Evolutionary conservation across 1,284 basidiomycete genomes (phyloP).

Genomic region (Naganishia cerealis): DNA sequence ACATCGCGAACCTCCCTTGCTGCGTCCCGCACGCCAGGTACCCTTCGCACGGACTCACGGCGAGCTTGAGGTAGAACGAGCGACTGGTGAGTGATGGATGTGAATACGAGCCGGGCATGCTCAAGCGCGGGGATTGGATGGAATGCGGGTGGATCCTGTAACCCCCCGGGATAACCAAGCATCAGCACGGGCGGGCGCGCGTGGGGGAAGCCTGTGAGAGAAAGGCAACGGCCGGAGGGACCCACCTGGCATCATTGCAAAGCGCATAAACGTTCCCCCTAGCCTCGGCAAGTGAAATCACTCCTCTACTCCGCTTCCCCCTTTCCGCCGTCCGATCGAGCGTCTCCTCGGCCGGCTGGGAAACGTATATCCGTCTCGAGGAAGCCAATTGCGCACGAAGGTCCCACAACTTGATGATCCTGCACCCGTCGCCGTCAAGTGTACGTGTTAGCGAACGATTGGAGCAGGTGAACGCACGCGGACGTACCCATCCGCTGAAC

Average conservation of each 20-base stretch:
- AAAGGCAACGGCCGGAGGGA: neutral
- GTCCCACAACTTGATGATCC: constrained; percentile 55
- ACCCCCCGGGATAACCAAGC: too few species aligned
- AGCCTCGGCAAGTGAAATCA: constrained; percentile 31
- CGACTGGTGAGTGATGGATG: constrained; percentile 45
- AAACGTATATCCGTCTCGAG: constrained; percentile 12
- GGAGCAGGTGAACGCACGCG: too few species aligned
- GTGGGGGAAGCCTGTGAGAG: too few species aligned
- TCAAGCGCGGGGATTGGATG: constrained; percentile 1
- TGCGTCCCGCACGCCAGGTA: constrained; percentile 48
- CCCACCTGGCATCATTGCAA: constrained; percentile 28
- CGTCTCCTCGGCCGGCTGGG: constrained; percentile 19
- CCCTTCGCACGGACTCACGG: constrained; percentile 48
- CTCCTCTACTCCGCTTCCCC: constrained; percentile 29
- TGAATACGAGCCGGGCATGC: constrained; percentile 43
- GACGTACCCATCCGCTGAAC: constrained; percentile 51
- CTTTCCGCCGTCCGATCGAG: constrained; percentile 29
- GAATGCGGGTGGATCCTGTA: constrained; percentile 31
- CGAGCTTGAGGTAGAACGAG: constrained; percentile 49
- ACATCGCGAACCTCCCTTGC: constrained; percentile 49
- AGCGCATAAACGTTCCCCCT: constrained; percentile 30
- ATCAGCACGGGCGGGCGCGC: too few species aligned
- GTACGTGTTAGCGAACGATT: too few species aligned
- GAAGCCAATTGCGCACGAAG: constrained; percentile 39
- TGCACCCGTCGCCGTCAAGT: too few species aligned